Percentiles rank a stretch among this genome's conserved stretches.
Conservation (phyloP, 2,329 filamentous ascomycete genomes). For the Cladophialophora psammophila region DNA sequence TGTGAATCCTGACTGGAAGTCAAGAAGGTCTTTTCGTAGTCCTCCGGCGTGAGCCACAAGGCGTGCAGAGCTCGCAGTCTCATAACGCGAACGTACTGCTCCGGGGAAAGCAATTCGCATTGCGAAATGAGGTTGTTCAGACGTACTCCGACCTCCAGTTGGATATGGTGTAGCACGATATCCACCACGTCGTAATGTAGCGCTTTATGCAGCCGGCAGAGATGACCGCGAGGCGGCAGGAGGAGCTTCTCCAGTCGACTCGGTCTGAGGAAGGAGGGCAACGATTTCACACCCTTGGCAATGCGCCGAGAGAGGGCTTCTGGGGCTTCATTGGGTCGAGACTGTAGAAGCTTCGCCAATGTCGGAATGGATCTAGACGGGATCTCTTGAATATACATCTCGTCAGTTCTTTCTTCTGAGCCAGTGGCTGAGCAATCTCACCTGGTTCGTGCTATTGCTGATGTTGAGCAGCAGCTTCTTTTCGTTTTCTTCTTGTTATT, state of each 20-base stretch:
- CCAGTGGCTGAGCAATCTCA: background rate
- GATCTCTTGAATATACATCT: constrained; percentile 36
- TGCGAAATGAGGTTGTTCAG: constrained; percentile 35
- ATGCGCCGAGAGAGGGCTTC: constrained; percentile 24
- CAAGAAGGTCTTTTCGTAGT: constrained; percentile 26
- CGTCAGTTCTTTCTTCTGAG: constrained; percentile 12
- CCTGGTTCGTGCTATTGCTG: background rate
- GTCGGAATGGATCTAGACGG: constrained; percentile 18
- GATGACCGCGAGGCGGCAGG: constrained; percentile 25
- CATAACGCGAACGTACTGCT: constrained; percentile 38
- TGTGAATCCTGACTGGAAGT: constrained; percentile 24
- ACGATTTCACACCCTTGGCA: constrained; percentile 31
- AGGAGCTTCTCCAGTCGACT: constrained; percentile 39
- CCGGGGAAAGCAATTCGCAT: constrained; percentile 27
- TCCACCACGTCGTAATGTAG: constrained; percentile 36
- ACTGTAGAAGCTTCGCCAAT: constrained; percentile 32
- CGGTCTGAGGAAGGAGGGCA: constrained; percentile 33
- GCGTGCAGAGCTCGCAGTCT: constrained; percentile 44
- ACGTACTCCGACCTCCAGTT: constrained; percentile 38
- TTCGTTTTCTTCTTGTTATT: background rate
- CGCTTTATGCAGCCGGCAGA: constrained; percentile 37
- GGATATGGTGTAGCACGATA: constrained; percentile 34
- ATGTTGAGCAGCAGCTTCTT: background rate
- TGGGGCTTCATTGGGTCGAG: constrained; percentile 26
- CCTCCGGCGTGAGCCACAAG: constrained; percentile 44